Percentiles rank a stretch among this genome's conserved stretches.
phyloP scores from a whole-genome alignment of 371 early-diverging fungal genomes.

The Syncephalis plumigaleata region DNA sequence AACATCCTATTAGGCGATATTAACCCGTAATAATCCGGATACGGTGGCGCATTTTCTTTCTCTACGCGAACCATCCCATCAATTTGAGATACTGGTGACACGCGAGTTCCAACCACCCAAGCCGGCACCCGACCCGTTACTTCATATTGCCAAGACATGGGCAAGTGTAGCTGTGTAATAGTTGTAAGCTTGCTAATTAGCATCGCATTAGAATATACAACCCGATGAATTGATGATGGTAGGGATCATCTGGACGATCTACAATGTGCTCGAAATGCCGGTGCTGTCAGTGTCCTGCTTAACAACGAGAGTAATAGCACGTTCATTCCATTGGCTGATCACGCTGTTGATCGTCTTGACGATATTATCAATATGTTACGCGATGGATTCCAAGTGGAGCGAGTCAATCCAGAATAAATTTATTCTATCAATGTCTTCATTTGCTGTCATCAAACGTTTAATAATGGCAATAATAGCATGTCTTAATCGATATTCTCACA shows the following conservation, averaged over 20 bases:
- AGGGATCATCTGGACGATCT: conserved; percentile 21
- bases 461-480: too few species aligned
- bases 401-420: too few species aligned
- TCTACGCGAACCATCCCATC: conserved; percentile 6
- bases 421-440: too few species aligned
- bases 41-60: conserved; percentile 17
- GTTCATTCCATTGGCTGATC: conserved; percentile 10
- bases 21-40: conserved; percentile 17
- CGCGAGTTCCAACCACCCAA: conserved; percentile 19
- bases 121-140: conserved; percentile 15
- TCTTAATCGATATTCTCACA: too few species aligned
- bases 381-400: background rate
- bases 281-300: conserved; percentile 14
- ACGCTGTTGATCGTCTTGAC: conserved; percentile 12
- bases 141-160: conserved; percentile 16
- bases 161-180: background rate
- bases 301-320: conserved; percentile 5
- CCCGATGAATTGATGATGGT: conserved; percentile 21
- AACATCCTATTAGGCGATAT: conserved; percentile 4
- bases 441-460: too few species aligned
- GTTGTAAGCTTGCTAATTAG: background rate
- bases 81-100: conserved; percentile 18
- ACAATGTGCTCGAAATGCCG: conserved; percentile 16
- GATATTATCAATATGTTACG: background rate
- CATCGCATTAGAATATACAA: conserved; percentile 3